A percentile compares a stretch with the other conserved stretches of the same genome.
phyloP scores from a whole-genome alignment of 768 basidiomycete species.

The Cystoderma amianthinum region DNA sequence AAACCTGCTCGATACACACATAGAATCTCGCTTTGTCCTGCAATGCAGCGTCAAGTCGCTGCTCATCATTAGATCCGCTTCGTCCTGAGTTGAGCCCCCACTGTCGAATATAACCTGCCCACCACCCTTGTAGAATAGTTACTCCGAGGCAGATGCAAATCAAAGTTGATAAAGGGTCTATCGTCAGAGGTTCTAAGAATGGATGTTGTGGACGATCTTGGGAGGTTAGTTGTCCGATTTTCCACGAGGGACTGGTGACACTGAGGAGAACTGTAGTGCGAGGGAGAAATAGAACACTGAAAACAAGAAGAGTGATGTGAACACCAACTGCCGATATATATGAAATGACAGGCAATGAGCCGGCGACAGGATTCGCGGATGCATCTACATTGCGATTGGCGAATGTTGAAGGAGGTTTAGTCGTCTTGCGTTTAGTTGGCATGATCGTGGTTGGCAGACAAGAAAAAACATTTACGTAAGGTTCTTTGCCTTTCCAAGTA shows the following conservation, averaged over 20 bases:
- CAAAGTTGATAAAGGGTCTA: slow-evolving; percentile 50
- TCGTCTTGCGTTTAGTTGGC: no score
- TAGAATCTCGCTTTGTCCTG: slow-evolving; percentile 22
- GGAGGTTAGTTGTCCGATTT: slow-evolving; percentile 27
- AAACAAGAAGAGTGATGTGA: slow-evolving; percentile 57
- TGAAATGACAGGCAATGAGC: slow-evolving; percentile 47
- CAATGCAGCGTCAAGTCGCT: slow-evolving; percentile 31
- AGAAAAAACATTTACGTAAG: no score
- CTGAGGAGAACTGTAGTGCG: slow-evolving; percentile 40
- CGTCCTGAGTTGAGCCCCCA: slow-evolving; percentile 46
- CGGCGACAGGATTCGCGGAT: no score
- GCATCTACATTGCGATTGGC: no score
- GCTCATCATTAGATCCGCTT: slow-evolving; percentile 31
- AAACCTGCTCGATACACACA: no score
- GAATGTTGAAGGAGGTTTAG: no score
- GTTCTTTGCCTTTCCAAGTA: no score
- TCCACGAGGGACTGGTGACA: slow-evolving; percentile 21
- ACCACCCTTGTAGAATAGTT: slow-evolving; percentile 55
- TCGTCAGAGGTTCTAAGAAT: slow-evolving; percentile 62
- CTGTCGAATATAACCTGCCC: slow-evolving; percentile 58
- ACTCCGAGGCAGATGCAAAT: slow-evolving; percentile 51
- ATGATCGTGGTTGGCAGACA: no score
- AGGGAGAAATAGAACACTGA: slow-evolving; percentile 69
- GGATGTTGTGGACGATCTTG: slow-evolving; percentile 63
- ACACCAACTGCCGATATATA: slow-evolving; percentile 67